Conservation (phyloP, 768 basidiomycete species). For the Phlebiopsis flavidoalba region DNA sequence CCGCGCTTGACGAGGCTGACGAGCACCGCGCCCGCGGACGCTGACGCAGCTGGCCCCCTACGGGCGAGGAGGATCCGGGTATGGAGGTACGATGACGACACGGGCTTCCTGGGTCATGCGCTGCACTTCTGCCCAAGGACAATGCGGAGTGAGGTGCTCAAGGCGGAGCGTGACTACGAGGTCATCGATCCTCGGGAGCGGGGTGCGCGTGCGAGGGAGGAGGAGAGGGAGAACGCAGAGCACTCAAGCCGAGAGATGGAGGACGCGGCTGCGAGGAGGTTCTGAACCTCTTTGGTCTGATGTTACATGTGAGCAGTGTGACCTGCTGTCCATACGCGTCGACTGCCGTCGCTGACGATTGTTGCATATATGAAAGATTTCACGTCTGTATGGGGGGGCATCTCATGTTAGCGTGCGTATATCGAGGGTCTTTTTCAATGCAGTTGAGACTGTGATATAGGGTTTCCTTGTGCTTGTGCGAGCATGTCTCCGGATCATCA, state of each 20-base stretch:
- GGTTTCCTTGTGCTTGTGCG: not conserved
- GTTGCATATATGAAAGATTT: not conserved
- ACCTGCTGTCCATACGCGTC: not conserved
- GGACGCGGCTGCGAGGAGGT: constrained; percentile 22
- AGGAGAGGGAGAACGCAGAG: constrained; percentile 62
- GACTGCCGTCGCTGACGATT: not conserved
- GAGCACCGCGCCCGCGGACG: constrained; percentile 16
- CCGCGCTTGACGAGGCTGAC: constrained; percentile 17
- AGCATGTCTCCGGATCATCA: not conserved
- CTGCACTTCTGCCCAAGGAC: constrained; percentile 76
- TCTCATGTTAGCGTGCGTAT: not conserved
- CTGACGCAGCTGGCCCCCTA: constrained; percentile 12
- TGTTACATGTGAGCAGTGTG: not conserved
- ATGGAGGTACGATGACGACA: constrained; percentile 79
- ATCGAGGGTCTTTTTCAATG: not conserved
- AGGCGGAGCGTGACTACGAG: constrained; percentile 83
- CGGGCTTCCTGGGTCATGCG: constrained; percentile 67
- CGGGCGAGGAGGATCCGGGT: constrained; percentile 39
- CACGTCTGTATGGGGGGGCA: no score
- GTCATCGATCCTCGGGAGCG: constrained; percentile 81
- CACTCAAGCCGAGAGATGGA: constrained; percentile 20
- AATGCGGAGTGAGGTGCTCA: constrained; percentile 65
- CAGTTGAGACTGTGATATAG: not conserved
- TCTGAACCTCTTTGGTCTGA: not conserved
- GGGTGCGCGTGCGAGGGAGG: constrained; percentile 69